Conservation (phyloP, 306 rosid genomes). For the Begonia fuchsioides region DNA sequence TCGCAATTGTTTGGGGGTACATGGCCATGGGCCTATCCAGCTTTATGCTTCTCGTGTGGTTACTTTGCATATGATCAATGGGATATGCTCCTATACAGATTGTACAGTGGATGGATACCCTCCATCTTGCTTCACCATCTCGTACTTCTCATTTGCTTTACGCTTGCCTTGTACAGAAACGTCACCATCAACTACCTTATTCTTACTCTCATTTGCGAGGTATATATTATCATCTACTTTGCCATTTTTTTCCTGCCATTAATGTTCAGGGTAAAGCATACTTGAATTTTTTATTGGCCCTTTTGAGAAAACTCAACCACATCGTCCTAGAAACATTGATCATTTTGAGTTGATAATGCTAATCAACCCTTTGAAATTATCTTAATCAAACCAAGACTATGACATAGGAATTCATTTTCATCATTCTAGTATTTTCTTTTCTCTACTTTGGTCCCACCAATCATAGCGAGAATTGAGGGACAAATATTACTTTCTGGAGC, state of each 20-base stretch:
- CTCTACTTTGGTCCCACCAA: not conserved
- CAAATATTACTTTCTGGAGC: too few relatives aligned
- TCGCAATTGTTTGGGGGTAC: constrained; percentile 55
- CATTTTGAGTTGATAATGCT: too few relatives aligned
- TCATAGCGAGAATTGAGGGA: not conserved
- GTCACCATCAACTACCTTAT: constrained; percentile 90
- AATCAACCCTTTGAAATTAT: too few relatives aligned
- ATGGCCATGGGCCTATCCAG: constrained; percentile 81
- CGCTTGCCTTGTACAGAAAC: constrained; percentile 82
- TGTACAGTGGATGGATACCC: constrained; percentile 71
- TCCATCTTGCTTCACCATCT: constrained; percentile 78
- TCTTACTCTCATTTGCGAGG: constrained; percentile 91
- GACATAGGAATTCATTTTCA: too few relatives aligned
- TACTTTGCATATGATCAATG: constrained; percentile 96
- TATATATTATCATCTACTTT: constrained; percentile 11
- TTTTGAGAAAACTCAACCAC: too few relatives aligned
- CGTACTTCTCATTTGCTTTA: constrained; percentile 76
- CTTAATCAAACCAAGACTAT: too few relatives aligned
- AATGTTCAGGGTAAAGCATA: not conserved
- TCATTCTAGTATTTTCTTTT: not conserved
- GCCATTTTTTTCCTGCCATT: not conserved
- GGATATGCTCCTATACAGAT: constrained; percentile 67
- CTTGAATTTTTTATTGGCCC: too few relatives aligned
- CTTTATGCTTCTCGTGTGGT: constrained; percentile 90
- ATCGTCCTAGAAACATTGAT: too few relatives aligned